Evolutionary conservation across 1,139 yeast species (phyloP).

Genomic region (Lodderomyces metapsilosis): DNA sequence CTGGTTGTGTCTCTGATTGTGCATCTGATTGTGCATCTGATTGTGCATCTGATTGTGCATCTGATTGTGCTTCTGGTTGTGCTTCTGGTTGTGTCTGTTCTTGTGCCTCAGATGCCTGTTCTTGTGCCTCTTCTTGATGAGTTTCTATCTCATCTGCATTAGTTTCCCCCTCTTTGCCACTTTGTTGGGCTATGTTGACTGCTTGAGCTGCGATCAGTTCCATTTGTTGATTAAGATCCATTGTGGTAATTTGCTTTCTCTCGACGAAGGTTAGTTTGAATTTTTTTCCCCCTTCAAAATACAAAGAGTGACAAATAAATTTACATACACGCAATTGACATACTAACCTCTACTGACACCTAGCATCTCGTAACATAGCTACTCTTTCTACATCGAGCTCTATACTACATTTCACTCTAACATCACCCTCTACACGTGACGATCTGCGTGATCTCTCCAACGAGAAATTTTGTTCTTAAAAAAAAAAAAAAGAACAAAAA

Average conservation of each 20-base stretch:
- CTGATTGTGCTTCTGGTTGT: constrained; percentile 9
- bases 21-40: constrained; percentile 11
- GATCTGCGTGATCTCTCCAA: not conserved
- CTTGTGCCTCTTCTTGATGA: not conserved
- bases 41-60: constrained; percentile 4
- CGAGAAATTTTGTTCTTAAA: not conserved
- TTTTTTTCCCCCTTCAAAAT: not conserved
- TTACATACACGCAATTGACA: no score
- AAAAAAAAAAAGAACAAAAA: not conserved
- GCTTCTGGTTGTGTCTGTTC: constrained; percentile 6
- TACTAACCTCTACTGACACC: no score
- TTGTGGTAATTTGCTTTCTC: not conserved
- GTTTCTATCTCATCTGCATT: constrained; percentile 2
- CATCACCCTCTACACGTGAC: not conserved
- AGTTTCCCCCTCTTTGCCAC: constrained; percentile 7
- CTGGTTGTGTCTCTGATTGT: constrained; percentile 15
- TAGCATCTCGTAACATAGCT: no score
- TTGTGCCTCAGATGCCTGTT: constrained; percentile 7
- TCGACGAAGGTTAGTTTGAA: not conserved
- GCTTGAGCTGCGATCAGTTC: constrained; percentile 1
- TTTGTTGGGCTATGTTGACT: constrained; percentile 6
- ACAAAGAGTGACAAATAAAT: no score
- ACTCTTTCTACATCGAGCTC: no score
- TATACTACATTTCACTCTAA: not conserved
- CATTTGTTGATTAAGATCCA: not conserved